A percentile compares a stretch with the other conserved stretches of the same genome.
phyloP scores from a whole-genome alignment of 352 stramenopile genomes.

The Thraustochytrium striatum region DNA sequence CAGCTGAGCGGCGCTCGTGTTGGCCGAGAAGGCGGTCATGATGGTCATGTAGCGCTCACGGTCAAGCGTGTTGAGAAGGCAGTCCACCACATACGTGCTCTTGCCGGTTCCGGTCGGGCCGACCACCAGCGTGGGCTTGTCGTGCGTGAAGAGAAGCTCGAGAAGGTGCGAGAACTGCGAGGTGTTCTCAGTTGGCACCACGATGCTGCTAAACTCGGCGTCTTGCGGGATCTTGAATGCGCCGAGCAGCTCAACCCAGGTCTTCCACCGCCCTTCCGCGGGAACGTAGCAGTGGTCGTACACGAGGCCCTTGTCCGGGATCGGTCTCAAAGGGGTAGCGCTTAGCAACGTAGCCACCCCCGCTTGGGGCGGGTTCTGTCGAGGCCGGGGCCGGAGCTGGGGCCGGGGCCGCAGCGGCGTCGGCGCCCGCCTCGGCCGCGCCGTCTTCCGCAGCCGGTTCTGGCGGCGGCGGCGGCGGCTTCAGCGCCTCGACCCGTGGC shows the following conservation, averaged over 20 bases:
- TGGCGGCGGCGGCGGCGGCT: neutral
- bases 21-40: conserved; percentile 85
- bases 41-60: conserved; percentile 75
- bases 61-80: conserved; percentile 71
- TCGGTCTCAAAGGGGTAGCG: conserved; percentile 19
- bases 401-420: conserved; percentile 53
- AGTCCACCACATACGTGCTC: conserved; percentile 86
- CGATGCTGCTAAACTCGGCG: conserved; percentile 46
- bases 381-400: neutral
- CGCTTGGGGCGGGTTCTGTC: no score
- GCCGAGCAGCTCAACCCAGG: conserved; percentile 70
- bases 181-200: conserved; percentile 49
- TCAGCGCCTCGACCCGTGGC: neutral
- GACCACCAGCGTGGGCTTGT: conserved; percentile 79
- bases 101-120: conserved; percentile 86
- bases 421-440: neutral
- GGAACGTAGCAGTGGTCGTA: conserved; percentile 76
- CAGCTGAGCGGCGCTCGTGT: conserved; percentile 85
- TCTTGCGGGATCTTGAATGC: conserved; percentile 56
- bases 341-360: conserved; percentile 23
- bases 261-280: conserved; percentile 71
- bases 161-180: conserved; percentile 71
- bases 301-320: conserved; percentile 62
- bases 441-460: neutral
- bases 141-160: conserved; percentile 70